Percentiles rank a stretch among this genome's conserved stretches.
phyloP scores from a whole-genome alignment of 1,139 yeast species.

The Fermentozyma sake region DNA sequence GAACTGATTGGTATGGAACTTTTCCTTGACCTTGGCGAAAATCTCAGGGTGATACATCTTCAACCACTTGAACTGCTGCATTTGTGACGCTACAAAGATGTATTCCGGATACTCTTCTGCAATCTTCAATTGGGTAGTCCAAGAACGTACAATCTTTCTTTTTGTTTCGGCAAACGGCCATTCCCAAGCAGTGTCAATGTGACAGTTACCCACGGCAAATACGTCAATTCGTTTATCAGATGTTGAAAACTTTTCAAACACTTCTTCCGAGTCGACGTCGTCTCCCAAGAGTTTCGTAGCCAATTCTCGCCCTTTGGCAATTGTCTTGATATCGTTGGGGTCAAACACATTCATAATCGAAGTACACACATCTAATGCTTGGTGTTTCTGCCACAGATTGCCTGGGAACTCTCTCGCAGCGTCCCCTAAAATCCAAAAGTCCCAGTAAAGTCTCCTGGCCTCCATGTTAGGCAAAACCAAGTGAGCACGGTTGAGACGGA shows the following conservation, averaged over 20 bases:
- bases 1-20: slow-evolving; percentile 69
- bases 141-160: slow-evolving; percentile 85
- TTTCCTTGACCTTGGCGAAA: slow-evolving; percentile 57
- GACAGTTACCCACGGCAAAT: slow-evolving; percentile 88
- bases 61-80: slow-evolving; percentile 94
- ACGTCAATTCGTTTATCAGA: slow-evolving; percentile 42
- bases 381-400: slow-evolving; percentile 76
- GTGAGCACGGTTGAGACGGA: slow-evolving; percentile 65
- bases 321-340: slow-evolving; percentile 42
- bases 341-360: slow-evolving; percentile 82
- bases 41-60: slow-evolving; percentile 79
- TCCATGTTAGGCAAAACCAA: slow-evolving; percentile 75
- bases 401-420: slow-evolving; percentile 83
- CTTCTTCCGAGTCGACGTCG: slow-evolving; percentile 59
- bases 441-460: slow-evolving; percentile 73
- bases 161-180: slow-evolving; percentile 98
- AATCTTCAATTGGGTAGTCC: slow-evolving; percentile 88
- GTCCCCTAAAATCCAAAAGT: slow-evolving; percentile 85
- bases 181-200: slow-evolving; percentile 95
- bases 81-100: slow-evolving; percentile 91
- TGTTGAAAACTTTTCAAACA: slow-evolving; percentile 35
- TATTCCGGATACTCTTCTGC: slow-evolving; percentile 90
- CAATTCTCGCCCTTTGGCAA: slow-evolving; percentile 60
- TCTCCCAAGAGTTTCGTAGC: slow-evolving; percentile 64
- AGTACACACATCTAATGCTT: slow-evolving; percentile 74